phyloP scores from a whole-genome alignment of 2,329 filamentous ascomycete genomes.

The Penicillium sp. region DNA sequence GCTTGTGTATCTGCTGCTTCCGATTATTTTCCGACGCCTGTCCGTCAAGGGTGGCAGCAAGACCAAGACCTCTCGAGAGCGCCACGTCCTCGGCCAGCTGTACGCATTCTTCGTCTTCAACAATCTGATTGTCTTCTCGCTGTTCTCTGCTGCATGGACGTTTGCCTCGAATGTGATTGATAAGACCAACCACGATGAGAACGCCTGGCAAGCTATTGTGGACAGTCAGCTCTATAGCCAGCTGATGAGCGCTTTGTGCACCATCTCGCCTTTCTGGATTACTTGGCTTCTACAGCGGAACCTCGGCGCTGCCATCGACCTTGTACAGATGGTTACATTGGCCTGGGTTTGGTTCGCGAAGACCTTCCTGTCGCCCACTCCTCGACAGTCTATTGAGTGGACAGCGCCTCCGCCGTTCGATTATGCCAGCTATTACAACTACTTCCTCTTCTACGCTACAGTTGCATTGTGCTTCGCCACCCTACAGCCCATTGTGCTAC shows the following conservation, averaged over 20 bases:
- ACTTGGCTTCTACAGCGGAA: slow-evolving; percentile 92
- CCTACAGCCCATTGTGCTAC: slow-evolving; percentile 82
- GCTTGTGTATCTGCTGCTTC: slow-evolving; percentile 79
- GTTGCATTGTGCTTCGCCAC: slow-evolving; percentile 81
- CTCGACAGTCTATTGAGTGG: slow-evolving; percentile 84
- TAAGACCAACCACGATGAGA: slow-evolving; percentile 54
- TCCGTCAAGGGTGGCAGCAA: slow-evolving; percentile 80
- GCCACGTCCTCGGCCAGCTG: slow-evolving; percentile 84
- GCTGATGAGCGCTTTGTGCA: slow-evolving; percentile 72
- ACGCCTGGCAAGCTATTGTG: slow-evolving; percentile 68
- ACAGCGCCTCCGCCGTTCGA: slow-evolving; percentile 92
- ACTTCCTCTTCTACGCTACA: slow-evolving; percentile 91
- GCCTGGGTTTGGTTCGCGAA: slow-evolving; percentile 81
- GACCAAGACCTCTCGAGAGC: slow-evolving; percentile 87
- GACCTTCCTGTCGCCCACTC: slow-evolving; percentile 83
- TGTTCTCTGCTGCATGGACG: slow-evolving; percentile 79
- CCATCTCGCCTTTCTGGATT: slow-evolving; percentile 88
- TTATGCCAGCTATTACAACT: slow-evolving; percentile 97
- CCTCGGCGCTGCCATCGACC: slow-evolving; percentile 85
- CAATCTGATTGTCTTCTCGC: slow-evolving; percentile 89
- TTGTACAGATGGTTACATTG: slow-evolving; percentile 83
- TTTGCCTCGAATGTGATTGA: slow-evolving; percentile 67
- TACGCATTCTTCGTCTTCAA: slow-evolving; percentile 98
- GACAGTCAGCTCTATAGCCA: slow-evolving; percentile 61
- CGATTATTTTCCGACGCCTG: slow-evolving; percentile 85